Conservation (phyloP, 192 early-diverging fungal genomes). For the Linnemannia hyalina region DNA sequence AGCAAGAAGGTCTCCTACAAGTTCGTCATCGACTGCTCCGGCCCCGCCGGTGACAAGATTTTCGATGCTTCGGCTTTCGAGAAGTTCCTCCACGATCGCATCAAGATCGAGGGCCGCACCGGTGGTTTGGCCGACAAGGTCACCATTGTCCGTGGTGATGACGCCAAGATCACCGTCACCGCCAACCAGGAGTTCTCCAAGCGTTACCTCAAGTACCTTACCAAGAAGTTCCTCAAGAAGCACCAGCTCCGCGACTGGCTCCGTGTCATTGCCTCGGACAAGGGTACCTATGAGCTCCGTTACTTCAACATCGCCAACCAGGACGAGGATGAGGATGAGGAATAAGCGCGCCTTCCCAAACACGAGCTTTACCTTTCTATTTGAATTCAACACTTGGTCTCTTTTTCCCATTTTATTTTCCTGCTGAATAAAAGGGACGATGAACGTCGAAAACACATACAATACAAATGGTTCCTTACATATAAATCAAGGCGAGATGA, state of each 20-base stretch:
- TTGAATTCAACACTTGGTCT: neutral
- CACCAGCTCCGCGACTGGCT: slow-evolving; percentile 98
- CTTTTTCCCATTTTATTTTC: slow-evolving; percentile 11
- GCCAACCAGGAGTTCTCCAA: slow-evolving; percentile 90
- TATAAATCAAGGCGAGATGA: slow-evolving; percentile 54
- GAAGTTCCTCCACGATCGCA: slow-evolving; percentile 98
- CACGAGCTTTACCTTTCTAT: neutral
- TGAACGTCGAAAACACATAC: slow-evolving; percentile 22
- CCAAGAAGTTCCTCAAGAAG: slow-evolving; percentile 99
- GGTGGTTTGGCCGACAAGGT: slow-evolving; percentile 93
- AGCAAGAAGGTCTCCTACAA: slow-evolving; percentile 77
- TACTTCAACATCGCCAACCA: slow-evolving; percentile 93
- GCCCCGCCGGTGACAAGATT: slow-evolving; percentile 94
- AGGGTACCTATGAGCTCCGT: slow-evolving; percentile 93
- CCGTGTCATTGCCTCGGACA: slow-evolving; percentile 92
- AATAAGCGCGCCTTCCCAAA: slow-evolving; percentile 43
- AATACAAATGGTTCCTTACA: neutral
- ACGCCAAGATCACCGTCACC: slow-evolving; percentile 83
- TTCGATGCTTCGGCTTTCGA: slow-evolving; percentile 97
- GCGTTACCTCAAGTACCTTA: slow-evolving; percentile 99
- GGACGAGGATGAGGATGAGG: slow-evolving; percentile 84
- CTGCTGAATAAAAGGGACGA: slow-evolving; percentile 43
- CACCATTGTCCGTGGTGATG: slow-evolving; percentile 81
- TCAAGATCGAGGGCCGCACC: slow-evolving; percentile 98
- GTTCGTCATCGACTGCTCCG: slow-evolving; percentile 95